These are phyloP conservation scores for Garcia nutans DNA, from an alignment of 345 rosid species.

Conservation along the genomic window DNA sequence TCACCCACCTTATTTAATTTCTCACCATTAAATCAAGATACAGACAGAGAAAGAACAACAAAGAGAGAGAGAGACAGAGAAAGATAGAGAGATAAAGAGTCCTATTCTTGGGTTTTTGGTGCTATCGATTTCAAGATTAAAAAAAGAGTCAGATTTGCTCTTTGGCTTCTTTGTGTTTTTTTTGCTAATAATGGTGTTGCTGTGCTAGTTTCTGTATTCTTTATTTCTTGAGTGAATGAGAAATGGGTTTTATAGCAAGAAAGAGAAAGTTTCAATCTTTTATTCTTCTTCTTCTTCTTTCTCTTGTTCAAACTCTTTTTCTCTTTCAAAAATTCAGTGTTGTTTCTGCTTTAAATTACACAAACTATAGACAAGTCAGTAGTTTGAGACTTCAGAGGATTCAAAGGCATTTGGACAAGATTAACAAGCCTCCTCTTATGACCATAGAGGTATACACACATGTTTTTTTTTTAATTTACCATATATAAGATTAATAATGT, in stretches of 20 bases:
- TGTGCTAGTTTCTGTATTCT: constrained; percentile 21
- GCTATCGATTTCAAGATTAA: constrained; percentile 16
- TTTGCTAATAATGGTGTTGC: constrained; percentile 31
- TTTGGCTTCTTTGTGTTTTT: constrained; percentile 9
- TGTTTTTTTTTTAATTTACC: too few relatives aligned
- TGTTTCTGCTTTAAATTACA: constrained; percentile 50
- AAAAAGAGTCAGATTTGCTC: constrained; percentile 12
- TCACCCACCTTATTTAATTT: constrained; percentile 49
- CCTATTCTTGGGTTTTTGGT: constrained; percentile 33
- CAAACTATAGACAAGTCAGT: constrained; percentile 59
- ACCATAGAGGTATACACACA: constrained; percentile 25
- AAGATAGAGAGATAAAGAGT: constrained; percentile 19
- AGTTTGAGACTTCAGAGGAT: constrained; percentile 67
- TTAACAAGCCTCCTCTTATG: constrained; percentile 31
- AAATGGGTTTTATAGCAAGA: constrained; percentile 29
- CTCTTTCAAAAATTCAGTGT: background rate
- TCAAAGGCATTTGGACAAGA: constrained; percentile 27
- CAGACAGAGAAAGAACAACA: constrained; percentile 20
- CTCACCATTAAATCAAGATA: constrained; percentile 40
- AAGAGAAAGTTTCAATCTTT: constrained; percentile 22
- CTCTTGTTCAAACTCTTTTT: constrained; percentile 1
- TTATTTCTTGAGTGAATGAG: constrained; percentile 42
- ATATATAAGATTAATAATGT: too few relatives aligned
- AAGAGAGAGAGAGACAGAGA: constrained; percentile 18
- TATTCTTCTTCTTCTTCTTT: constrained; percentile 24